These are phyloP conservation scores for Eimeria sp. DNA, from an alignment of 169 alveolate genomes.

Conservation along the genomic window DNA sequence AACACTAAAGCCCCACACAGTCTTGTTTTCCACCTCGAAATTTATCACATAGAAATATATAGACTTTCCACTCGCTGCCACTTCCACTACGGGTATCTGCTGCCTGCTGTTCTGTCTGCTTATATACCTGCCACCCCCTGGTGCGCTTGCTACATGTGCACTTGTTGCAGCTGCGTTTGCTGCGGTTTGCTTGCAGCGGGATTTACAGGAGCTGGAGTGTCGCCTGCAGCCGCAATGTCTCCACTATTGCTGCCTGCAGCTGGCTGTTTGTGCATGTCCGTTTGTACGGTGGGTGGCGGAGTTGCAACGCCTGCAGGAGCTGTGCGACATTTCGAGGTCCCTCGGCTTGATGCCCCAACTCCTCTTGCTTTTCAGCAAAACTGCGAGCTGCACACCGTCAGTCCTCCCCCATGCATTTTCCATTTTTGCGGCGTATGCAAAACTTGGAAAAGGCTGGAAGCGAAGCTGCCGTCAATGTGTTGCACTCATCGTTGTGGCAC, in stretches of 20 bases:
- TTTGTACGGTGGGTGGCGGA: neutral
- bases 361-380: slow-evolving; percentile 79
- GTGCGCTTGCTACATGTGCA: neutral
- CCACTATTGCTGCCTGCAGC: slow-evolving; percentile 42
- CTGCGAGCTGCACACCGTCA: slow-evolving; percentile 81
- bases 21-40: neutral
- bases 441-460: neutral
- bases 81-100: neutral
- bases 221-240: slow-evolving; percentile 41
- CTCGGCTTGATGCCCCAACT: slow-evolving; percentile 67
- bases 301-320: slow-evolving; percentile 24
- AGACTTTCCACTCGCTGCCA: neutral
- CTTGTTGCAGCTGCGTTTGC: neutral
- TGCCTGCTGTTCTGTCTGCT: neutral
- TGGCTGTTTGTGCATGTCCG: slow-evolving; percentile 34
- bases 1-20: neutral
- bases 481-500: neutral
- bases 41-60: too few species aligned
- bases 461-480: neutral
- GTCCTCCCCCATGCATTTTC: neutral
- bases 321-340: slow-evolving; percentile 78
- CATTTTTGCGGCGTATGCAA: neutral
- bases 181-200: slow-evolving; percentile 20
- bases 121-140: neutral
- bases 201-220: slow-evolving; percentile 28